Percentiles rank a stretch among this genome's conserved stretches.
Evolutionary conservation across 495 filamentous ascomycete species (phyloP).

Genomic region (Rostrohypoxylon terebratum): DNA sequence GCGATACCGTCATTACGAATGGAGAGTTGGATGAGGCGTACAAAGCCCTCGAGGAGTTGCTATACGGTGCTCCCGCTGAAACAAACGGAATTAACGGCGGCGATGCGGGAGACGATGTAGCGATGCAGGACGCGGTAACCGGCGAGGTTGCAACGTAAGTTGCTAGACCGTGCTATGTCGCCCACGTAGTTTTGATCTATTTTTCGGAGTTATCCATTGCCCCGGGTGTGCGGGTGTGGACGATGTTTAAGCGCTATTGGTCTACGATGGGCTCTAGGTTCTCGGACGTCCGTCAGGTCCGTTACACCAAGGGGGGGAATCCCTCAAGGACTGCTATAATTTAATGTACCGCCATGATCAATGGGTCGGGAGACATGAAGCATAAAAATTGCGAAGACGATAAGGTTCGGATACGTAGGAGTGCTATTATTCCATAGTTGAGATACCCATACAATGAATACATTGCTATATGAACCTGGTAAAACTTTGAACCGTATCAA

Average conservation of each 20-base stretch:
- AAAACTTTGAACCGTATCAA: no score
- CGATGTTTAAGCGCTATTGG: neutral
- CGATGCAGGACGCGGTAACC: conserved; percentile 32
- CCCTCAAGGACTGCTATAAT: no score
- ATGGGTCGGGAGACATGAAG: neutral
- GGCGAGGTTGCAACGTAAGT: neutral
- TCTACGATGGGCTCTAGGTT: neutral
- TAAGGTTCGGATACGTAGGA: neutral
- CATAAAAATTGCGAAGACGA: neutral
- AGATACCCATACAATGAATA: conserved; percentile 9
- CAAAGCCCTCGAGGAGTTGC: conserved; percentile 34
- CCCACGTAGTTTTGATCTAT: neutral
- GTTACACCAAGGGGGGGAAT: neutral
- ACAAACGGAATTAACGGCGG: conserved; percentile 31
- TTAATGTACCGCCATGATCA: neutral
- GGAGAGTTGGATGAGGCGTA: conserved; percentile 76
- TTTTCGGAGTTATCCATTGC: neutral
- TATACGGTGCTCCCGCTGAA: conserved; percentile 14
- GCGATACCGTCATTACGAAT: conserved; percentile 77
- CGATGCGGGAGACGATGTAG: conserved; percentile 22
- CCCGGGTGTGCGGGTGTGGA: neutral
- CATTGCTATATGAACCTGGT: neutral
- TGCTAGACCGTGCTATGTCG: neutral
- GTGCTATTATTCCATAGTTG: neutral
- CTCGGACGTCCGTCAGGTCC: neutral